phyloP scores from a whole-genome alignment of 2,329 filamentous ascomycete species.

The Penicillium sp. region DNA sequence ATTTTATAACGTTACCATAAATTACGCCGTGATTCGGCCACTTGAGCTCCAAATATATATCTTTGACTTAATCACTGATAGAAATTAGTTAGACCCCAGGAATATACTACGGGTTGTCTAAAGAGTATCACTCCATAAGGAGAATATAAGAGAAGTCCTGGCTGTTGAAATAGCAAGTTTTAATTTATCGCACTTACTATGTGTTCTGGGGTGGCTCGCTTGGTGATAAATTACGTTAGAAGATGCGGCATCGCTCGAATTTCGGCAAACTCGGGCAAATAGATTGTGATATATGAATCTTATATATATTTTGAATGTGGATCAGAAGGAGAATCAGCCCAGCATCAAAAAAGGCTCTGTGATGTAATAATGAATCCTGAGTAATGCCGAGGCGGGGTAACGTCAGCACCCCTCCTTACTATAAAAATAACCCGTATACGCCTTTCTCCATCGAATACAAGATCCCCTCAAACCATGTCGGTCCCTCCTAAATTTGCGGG shows the following conservation, averaged over 20 bases:
- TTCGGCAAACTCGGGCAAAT: background rate
- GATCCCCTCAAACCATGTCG: slow-evolving; percentile 48
- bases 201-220: too few species aligned
- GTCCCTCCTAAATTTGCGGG: slow-evolving; percentile 61
- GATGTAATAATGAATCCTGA: background rate
- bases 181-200: too few species aligned
- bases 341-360: background rate
- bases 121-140: too few species aligned
- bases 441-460: background rate
- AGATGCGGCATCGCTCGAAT: background rate
- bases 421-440: background rate
- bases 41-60: too few species aligned
- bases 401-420: background rate
- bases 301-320: too few species aligned
- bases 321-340: background rate
- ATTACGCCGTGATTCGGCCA: too few species aligned
- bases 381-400: slow-evolving; percentile 1
- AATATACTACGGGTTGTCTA: too few species aligned
- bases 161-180: too few species aligned
- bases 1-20: too few species aligned
- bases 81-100: too few species aligned
- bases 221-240: background rate
- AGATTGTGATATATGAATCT: background rate
- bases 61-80: too few species aligned
- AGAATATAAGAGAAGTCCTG: too few species aligned